Percentiles rank a stretch among this genome's conserved stretches.
phyloP scores from a whole-genome alignment of 345 rosid genomes.

The Lagerstroemia speciosa region DNA sequence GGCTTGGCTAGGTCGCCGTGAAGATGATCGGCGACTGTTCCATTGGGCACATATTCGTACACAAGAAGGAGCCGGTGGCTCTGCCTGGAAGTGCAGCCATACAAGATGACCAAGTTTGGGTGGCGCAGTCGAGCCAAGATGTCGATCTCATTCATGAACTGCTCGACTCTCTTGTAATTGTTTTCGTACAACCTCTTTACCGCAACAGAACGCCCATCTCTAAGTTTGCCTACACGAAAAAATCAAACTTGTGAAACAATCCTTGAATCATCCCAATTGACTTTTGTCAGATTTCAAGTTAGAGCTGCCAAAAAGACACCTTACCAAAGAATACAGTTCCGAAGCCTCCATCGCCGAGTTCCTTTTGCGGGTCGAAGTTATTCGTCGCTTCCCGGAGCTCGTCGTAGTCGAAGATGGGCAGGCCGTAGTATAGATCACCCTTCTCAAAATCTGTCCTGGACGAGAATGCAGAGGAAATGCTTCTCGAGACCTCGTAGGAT shows the following conservation, averaged over 20 bases:
- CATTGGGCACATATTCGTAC: slow-evolving; percentile 72
- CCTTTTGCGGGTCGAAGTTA: slow-evolving; percentile 51
- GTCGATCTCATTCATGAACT: slow-evolving; percentile 75
- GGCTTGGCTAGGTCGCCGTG: slow-evolving; percentile 59
- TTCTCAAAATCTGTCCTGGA: slow-evolving; percentile 37
- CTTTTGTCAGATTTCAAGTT: no score
- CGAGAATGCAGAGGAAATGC: slow-evolving; percentile 31
- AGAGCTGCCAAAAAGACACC: neutral
- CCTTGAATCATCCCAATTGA: neutral
- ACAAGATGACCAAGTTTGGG: slow-evolving; percentile 58
- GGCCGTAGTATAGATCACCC: slow-evolving; percentile 28
- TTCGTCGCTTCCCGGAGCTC: slow-evolving; percentile 71
- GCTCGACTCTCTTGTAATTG: slow-evolving; percentile 67
- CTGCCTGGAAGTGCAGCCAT: slow-evolving; percentile 80
- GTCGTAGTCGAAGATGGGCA: slow-evolving; percentile 45
- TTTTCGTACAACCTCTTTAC: slow-evolving; percentile 78
- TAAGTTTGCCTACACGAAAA: slow-evolving; percentile 41
- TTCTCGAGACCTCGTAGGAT: slow-evolving; percentile 26
- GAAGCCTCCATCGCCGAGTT: slow-evolving; percentile 94
- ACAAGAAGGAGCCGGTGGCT: slow-evolving; percentile 72
- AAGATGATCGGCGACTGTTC: slow-evolving; percentile 82
- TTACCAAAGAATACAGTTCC: slow-evolving; percentile 82
- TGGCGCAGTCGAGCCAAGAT: slow-evolving; percentile 65
- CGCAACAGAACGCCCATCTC: slow-evolving; percentile 73
- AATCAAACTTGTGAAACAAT: neutral